Evolutionary conservation across 805 yeast genomes (phyloP).

Genomic region (Tetrapisispora taiwanensis): DNA sequence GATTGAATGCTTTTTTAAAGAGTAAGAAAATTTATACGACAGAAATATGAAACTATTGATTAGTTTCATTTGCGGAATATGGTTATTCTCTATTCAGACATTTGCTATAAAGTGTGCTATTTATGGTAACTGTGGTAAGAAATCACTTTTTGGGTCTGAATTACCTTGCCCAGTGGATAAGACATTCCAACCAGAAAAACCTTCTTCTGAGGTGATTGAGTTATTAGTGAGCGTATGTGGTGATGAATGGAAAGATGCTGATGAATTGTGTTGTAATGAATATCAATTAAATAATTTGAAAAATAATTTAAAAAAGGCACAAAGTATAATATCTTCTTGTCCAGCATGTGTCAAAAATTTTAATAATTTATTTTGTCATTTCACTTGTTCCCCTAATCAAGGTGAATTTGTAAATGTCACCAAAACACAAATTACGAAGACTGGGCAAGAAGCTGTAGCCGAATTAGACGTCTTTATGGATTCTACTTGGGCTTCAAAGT

Average conservation of each 20-base stretch:
- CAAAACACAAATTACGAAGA: conserved; percentile 29
- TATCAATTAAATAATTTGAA: conserved; percentile 50
- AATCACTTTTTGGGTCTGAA: conserved; percentile 62
- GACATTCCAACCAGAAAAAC: conserved; percentile 30
- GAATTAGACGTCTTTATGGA: conserved; percentile 59
- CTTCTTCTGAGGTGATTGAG: conserved; percentile 32
- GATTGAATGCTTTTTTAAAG: too few species aligned
- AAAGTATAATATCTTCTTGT: conserved; percentile 73
- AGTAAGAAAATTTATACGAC: too few species aligned
- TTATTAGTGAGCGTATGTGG: conserved; percentile 62
- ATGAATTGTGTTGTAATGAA: conserved; percentile 58
- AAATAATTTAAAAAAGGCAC: conserved; percentile 60
- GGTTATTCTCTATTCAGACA: neutral
- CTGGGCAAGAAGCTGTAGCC: conserved; percentile 51
- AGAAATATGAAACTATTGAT: neutral
- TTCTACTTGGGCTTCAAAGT: conserved; percentile 45
- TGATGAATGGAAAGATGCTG: conserved; percentile 41
- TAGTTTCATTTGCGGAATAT: neutral
- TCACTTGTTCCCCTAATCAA: conserved; percentile 86
- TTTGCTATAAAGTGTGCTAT: conserved; percentile 24
- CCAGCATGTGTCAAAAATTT: conserved; percentile 90
- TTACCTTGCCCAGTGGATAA: conserved; percentile 66
- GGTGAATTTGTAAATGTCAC: conserved; percentile 63
- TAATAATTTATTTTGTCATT: conserved; percentile 71
- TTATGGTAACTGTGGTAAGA: conserved; percentile 60